phyloP scores from a whole-genome alignment of 2,329 filamentous ascomycete genomes.

The Phialophora macrospora region DNA sequence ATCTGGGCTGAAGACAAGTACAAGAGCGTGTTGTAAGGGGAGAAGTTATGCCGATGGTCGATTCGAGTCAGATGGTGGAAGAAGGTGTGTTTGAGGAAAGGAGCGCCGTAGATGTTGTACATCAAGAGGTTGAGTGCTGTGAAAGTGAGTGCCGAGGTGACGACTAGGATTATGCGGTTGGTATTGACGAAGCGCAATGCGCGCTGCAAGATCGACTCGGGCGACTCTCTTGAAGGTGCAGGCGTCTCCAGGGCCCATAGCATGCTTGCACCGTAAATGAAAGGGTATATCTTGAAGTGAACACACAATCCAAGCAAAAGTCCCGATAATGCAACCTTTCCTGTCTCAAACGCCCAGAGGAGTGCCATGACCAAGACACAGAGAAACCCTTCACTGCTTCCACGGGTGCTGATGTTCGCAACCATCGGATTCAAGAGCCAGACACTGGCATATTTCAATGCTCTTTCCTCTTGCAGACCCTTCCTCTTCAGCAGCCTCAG shows the following conservation, averaged over 20 bases:
- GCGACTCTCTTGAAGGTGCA: constrained; percentile 9
- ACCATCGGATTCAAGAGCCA: constrained; percentile 99
- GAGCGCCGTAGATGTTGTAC: constrained; percentile 76
- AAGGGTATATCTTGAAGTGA: constrained; percentile 99
- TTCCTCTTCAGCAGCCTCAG: constrained; percentile 57
- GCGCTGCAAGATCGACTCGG: constrained; percentile 33
- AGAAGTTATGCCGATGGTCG: constrained; percentile 98
- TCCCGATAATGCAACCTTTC: constrained; percentile 69
- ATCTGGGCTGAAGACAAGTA: constrained; percentile 77
- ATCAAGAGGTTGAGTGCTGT: constrained; percentile 74
- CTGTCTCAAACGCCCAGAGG: constrained; percentile 77
- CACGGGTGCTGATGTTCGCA: constrained; percentile 91
- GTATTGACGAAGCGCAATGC: constrained; percentile 46
- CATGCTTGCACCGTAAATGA: constrained; percentile 78
- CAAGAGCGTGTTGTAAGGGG: constrained; percentile 88
- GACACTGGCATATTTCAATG: constrained; percentile 78
- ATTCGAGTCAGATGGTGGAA: constrained; percentile 90
- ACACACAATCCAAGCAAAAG: constrained; percentile 79
- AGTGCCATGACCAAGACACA: constrained; percentile 82
- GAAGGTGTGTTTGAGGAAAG: constrained; percentile 88
- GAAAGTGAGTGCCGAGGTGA: constrained; percentile 75
- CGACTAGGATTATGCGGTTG: constrained; percentile 46
- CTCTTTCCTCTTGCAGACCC: constrained; percentile 58
- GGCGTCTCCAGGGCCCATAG: constrained; percentile 48
- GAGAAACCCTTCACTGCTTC: constrained; percentile 88